A percentile compares a stretch with the other conserved stretches of the same genome.
Conservation (phyloP, 257 asterid species). For the Echites panduratus region DNA sequence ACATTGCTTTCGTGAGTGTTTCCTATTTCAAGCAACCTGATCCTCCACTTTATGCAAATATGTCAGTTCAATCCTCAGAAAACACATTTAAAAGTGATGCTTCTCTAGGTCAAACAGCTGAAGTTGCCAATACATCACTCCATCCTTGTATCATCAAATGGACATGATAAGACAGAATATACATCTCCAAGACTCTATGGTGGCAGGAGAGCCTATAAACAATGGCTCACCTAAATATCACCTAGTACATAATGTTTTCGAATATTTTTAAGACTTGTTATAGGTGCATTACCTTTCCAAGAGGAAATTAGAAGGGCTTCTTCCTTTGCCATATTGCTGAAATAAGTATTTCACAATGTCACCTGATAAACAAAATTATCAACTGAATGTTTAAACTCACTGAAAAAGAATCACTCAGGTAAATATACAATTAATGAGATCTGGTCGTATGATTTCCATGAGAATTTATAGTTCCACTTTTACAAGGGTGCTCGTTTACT, state of each 20-base stretch:
- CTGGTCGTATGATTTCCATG: neutral
- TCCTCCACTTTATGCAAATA: neutral
- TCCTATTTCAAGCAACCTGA: neutral
- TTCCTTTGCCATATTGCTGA: conserved; percentile 64
- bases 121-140: neutral
- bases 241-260: neutral
- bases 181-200: neutral
- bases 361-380: conserved; percentile 30
- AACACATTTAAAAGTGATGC: neutral
- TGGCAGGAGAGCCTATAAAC: neutral
- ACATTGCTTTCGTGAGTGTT: neutral
- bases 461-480: neutral
- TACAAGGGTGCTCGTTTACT: neutral
- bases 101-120: neutral
- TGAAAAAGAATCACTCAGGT: neutral
- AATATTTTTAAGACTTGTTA: neutral
- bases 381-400: neutral
- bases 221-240: neutral
- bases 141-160: neutral
- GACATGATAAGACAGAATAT: neutral
- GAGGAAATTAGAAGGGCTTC: conserved; percentile 55
- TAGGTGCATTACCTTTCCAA: conserved; percentile 50
- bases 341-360: conserved; percentile 66
- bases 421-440: neutral
- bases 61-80: neutral